phyloP scores from a whole-genome alignment of 2,329 filamentous ascomycete species.

The Pseudogymnoascus sp. region DNA sequence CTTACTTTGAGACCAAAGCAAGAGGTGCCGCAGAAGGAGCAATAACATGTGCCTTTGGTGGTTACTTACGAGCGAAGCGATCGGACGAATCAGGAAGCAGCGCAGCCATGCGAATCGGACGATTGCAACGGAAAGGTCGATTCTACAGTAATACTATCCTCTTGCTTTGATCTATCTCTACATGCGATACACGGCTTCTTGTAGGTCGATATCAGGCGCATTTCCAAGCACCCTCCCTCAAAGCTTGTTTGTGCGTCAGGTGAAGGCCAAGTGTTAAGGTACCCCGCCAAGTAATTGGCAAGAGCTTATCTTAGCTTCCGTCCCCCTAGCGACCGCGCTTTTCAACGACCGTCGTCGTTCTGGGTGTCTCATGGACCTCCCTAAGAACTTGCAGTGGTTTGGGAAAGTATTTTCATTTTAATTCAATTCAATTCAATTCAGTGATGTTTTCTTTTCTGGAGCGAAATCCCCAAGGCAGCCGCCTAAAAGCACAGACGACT shows the following conservation, averaged over 20 bases:
- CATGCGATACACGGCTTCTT: background rate
- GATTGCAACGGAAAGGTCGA: background rate
- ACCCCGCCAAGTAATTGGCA: background rate
- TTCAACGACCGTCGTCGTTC: background rate
- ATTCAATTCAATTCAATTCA: background rate
- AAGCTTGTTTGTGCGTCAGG: background rate
- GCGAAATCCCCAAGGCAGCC: background rate
- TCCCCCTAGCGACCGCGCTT: background rate
- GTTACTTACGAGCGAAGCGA: background rate
- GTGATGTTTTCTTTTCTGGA: background rate
- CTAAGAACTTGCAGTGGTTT: background rate
- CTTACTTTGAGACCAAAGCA: background rate
- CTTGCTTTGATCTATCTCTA: background rate
- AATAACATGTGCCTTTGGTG: background rate
- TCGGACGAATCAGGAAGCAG: background rate
- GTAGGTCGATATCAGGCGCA: background rate
- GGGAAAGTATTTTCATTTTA: background rate
- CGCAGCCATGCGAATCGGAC: background rate
- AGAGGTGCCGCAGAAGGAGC: background rate
- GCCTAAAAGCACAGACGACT: background rate
- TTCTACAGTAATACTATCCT: background rate
- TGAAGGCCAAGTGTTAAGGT: background rate
- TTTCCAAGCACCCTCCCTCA: background rate
- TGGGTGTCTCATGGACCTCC: background rate
- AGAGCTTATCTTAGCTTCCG: conserved; percentile 2